phyloP scores from a whole-genome alignment of 2,329 filamentous ascomycete genomes.

The Fusarium circinatum region DNA sequence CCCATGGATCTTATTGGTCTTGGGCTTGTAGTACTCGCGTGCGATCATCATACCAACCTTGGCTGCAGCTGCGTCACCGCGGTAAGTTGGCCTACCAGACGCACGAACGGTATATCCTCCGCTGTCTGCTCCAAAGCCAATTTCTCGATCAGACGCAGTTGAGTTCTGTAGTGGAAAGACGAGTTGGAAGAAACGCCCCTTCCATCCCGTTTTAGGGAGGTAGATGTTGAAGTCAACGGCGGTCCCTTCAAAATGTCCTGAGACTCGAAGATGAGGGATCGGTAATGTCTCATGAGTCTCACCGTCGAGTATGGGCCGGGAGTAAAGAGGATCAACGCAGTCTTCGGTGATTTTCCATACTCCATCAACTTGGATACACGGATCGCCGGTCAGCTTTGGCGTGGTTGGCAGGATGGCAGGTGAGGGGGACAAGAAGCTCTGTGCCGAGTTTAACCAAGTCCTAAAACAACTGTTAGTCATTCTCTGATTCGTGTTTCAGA shows the following conservation, averaged over 20 bases:
- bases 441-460: neutral
- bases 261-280: rapidly evolving
- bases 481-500: rapidly evolving
- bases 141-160: neutral
- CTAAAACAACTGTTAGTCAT: rapidly evolving
- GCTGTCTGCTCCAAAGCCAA: rapidly evolving
- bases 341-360: neutral
- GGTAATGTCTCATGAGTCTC: neutral
- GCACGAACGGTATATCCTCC: neutral
- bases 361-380: neutral
- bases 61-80: neutral
- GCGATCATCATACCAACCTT: neutral
- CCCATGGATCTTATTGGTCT: neutral
- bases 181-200: neutral
- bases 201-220: rapidly evolving
- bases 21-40: neutral
- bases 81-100: neutral
- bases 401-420: rapidly evolving
- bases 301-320: rapidly evolving
- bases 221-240: neutral
- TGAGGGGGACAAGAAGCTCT: neutral
- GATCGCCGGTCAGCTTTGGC: neutral
- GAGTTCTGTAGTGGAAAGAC: neutral
- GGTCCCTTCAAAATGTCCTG: rapidly evolving
- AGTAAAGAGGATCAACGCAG: neutral